Conservation (phyloP, 2,329 filamentous ascomycete genomes). For the Curvularia verruculosa region DNA sequence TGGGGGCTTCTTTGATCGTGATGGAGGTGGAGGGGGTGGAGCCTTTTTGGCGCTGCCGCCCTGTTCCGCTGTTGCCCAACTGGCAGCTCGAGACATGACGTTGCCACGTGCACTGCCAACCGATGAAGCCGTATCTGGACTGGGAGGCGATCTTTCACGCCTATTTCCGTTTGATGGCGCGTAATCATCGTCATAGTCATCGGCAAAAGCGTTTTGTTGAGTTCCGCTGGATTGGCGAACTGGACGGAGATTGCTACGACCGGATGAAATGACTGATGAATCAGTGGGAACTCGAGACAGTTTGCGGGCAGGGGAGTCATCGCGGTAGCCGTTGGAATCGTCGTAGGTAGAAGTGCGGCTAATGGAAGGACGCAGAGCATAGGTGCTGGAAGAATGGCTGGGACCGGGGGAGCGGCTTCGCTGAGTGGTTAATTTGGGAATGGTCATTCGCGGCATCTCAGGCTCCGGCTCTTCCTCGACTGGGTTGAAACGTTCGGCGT, state of each 20-base stretch:
- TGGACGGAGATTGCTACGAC: constrained; percentile 56
- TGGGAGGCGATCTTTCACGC: constrained; percentile 58
- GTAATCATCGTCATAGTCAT: constrained; percentile 47
- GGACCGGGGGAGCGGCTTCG: constrained; percentile 52
- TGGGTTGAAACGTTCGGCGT: constrained; percentile 63
- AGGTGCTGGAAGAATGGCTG: constrained; percentile 37
- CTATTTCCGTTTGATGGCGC: constrained; percentile 31
- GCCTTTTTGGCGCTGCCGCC: constrained; percentile 56
- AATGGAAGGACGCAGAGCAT: constrained; percentile 55
- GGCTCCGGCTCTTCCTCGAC: constrained; percentile 62
- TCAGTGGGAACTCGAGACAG: constrained; percentile 63
- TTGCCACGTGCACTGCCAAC: constrained; percentile 52
- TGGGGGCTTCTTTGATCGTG: constrained; percentile 68
- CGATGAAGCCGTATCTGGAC: constrained; percentile 55
- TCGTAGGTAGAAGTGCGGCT: constrained; percentile 65
- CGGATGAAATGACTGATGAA: constrained; percentile 56
- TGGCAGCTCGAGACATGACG: constrained; percentile 58
- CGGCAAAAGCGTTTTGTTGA: constrained; percentile 43
- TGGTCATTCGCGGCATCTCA: constrained; percentile 57
- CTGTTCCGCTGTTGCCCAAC: constrained; percentile 51
- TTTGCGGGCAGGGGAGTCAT: constrained; percentile 58
- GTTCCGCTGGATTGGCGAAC: constrained; percentile 41
- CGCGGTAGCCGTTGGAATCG: constrained; percentile 59
- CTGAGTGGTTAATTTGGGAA: constrained; percentile 46
- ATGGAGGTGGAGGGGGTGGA: constrained; percentile 64